These are phyloP conservation scores for Westerdykella sp. DNA, from an alignment of 2,329 filamentous ascomycete genomes.

Conservation along the genomic window DNA sequence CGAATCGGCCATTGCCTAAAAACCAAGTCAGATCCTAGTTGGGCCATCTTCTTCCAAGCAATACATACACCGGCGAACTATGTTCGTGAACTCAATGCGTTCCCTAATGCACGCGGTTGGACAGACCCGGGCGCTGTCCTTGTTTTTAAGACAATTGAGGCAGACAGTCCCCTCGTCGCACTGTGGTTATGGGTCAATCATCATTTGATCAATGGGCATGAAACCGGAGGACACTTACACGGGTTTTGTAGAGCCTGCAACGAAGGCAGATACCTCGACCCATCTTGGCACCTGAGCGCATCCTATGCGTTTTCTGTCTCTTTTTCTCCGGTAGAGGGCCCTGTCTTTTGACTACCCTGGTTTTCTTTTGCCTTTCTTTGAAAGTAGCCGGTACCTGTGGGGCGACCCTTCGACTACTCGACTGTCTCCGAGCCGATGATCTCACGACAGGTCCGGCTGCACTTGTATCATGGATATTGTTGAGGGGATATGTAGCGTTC, in stretches of 20 bases:
- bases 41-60: neutral
- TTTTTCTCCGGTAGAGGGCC: slow-evolving; percentile 24
- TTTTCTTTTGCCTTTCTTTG: slow-evolving; percentile 28
- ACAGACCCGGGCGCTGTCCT: slow-evolving; percentile 26
- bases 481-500: neutral
- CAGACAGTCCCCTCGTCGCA: slow-evolving; percentile 31
- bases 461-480: neutral
- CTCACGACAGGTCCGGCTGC: no score
- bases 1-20: slow-evolving; percentile 33
- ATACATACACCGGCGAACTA: slow-evolving; percentile 27
- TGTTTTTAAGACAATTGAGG: slow-evolving; percentile 27
- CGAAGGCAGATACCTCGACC: slow-evolving; percentile 26
- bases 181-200: slow-evolving; percentile 9
- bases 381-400: slow-evolving; percentile 30
- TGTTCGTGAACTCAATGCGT: slow-evolving; percentile 25
- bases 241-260: slow-evolving; percentile 32
- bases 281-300: slow-evolving; percentile 22
- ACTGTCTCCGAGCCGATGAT: no score
- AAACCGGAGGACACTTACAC: slow-evolving; percentile 13
- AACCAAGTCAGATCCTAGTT: neutral
- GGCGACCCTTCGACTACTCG: slow-evolving; percentile 6
- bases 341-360: slow-evolving; percentile 28
- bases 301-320: slow-evolving; percentile 28
- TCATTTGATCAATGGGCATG: neutral
- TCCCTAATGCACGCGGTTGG: slow-evolving; percentile 29